phyloP scores from a whole-genome alignment of 2,329 filamentous ascomycete genomes.

The Mycosphaerelloides madeirae region DNA sequence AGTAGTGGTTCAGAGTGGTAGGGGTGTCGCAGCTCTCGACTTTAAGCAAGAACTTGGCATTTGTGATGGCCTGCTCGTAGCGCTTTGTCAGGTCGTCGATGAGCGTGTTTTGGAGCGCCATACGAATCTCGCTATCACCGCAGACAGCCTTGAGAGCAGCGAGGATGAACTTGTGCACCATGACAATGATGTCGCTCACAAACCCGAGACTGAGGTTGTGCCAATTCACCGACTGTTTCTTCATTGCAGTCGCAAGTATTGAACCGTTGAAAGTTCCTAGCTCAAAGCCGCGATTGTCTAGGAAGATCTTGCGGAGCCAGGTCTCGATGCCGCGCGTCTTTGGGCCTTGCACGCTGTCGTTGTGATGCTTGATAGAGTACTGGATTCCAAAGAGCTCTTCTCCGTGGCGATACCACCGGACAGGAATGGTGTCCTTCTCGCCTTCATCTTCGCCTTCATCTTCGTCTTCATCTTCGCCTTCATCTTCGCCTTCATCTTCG shows the following conservation, averaged over 20 bases:
- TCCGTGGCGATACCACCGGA: no score
- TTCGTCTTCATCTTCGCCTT: no score
- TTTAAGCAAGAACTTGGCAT: conserved; percentile 49
- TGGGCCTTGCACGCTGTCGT: no score
- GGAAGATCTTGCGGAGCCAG: conserved; percentile 8
- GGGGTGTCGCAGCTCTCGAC: conserved; percentile 48
- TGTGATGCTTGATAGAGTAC: no score
- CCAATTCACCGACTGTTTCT: conserved; percentile 45
- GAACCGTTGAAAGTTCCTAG: conserved; percentile 45
- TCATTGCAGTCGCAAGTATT: conserved; percentile 33
- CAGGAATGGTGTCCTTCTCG: conserved; percentile 43
- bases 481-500: no score
- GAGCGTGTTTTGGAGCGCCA: conserved; percentile 43
- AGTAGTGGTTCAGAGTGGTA: conserved; percentile 51
- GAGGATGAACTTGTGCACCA: conserved; percentile 52
- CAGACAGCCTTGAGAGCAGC: conserved; percentile 42
- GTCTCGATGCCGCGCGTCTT: not conserved
- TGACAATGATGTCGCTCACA: conserved; percentile 47
- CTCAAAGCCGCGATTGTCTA: conserved; percentile 7
- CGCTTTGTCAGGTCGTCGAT: conserved; percentile 41
- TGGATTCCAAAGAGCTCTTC: no score
- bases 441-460: conserved; percentile 9
- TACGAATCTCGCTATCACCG: conserved; percentile 40
- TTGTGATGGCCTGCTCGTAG: conserved; percentile 48
- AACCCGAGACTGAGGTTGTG: conserved; percentile 48